A percentile compares a stretch with the other conserved stretches of the same genome.
These are phyloP conservation scores for Nitzschia palea DNA, from an alignment of 108 stramenopile species.

Conservation along the genomic window DNA sequence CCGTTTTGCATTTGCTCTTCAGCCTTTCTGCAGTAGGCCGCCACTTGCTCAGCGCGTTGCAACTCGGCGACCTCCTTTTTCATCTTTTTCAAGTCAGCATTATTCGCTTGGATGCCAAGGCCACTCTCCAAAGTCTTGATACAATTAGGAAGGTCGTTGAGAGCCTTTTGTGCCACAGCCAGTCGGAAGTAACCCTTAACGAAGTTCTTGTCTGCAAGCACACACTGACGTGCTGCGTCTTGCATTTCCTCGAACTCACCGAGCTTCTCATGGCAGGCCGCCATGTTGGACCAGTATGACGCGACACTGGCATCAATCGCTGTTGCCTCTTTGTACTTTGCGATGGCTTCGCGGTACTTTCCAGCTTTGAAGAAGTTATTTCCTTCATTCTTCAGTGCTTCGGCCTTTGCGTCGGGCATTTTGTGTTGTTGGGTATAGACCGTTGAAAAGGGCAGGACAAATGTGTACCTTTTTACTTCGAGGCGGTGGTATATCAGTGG, in stretches of 20 bases:
- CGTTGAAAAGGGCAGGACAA: not conserved
- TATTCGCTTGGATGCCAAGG: conserved; percentile 73
- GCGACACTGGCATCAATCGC: conserved; percentile 70
- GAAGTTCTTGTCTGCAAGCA: conserved; percentile 92
- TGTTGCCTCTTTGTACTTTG: conserved; percentile 89
- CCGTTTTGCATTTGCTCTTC: conserved; percentile 85
- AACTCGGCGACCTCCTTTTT: conserved; percentile 88
- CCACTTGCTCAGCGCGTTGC: conserved; percentile 89
- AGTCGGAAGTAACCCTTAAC: conserved; percentile 97
- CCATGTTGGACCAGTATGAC: conserved; percentile 92
- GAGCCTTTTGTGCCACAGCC: conserved; percentile 83
- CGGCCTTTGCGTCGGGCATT: conserved; percentile 70
- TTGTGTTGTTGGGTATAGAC: not conserved
- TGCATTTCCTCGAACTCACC: conserved; percentile 89
- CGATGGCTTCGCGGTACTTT: conserved; percentile 79
- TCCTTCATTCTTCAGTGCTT: conserved; percentile 86
- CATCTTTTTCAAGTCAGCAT: conserved; percentile 89
- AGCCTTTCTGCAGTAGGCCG: conserved; percentile 79
- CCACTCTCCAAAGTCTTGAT: conserved; percentile 88
- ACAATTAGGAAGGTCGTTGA: conserved; percentile 78
- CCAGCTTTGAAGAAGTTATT: conserved; percentile 89
- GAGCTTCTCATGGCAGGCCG: conserved; percentile 93
- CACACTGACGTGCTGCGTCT: conserved; percentile 87
- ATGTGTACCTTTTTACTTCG: too few relatives aligned
- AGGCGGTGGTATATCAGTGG: too few relatives aligned